Evolutionary conservation across 2,329 filamentous ascomycete genomes (phyloP).

Genomic region (Aspergillus luchuensis): DNA sequence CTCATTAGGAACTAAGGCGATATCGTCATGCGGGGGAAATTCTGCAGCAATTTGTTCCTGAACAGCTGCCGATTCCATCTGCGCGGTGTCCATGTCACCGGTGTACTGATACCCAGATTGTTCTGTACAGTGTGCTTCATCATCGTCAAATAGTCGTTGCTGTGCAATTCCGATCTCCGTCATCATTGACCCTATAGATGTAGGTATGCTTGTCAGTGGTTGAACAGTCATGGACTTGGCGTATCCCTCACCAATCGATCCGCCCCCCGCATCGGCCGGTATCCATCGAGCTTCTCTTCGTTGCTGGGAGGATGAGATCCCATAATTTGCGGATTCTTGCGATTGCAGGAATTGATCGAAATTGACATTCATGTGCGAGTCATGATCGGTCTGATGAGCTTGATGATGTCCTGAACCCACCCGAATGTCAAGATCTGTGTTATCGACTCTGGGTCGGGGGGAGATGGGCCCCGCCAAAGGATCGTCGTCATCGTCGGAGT

Average conservation of each 20-base stretch:
- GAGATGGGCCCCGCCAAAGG: conserved; percentile 32
- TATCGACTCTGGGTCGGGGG: conserved; percentile 20
- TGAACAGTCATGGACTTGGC: neutral
- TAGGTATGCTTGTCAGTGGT: neutral
- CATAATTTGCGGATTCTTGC: conserved; percentile 23
- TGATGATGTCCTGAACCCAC: neutral
- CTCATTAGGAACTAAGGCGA: neutral
- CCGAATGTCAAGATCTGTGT: conserved; percentile 1
- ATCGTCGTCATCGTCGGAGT: conserved; percentile 48
- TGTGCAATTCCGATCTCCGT: conserved; percentile 39
- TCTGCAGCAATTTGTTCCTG: neutral
- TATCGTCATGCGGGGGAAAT: neutral
- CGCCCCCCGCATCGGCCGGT: conserved; percentile 30
- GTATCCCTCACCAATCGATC: conserved; percentile 35
- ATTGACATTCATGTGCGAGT: conserved; percentile 33
- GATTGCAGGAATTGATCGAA: conserved; percentile 44
- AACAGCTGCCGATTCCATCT: neutral
- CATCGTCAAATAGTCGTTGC: conserved; percentile 35
- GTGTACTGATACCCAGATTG: neutral
- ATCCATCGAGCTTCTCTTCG: conserved; percentile 41
- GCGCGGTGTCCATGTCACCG: neutral
- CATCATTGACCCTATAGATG: conserved; percentile 33
- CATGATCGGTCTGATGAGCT: conserved; percentile 14
- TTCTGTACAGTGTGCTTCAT: conserved; percentile 21
- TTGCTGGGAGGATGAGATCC: conserved; percentile 35